Evolutionary conservation across 257 asterid genomes (phyloP), one percentile per base, ranked within the genome.

Genomic region (Ocimum tenuiflorum): DNA sequence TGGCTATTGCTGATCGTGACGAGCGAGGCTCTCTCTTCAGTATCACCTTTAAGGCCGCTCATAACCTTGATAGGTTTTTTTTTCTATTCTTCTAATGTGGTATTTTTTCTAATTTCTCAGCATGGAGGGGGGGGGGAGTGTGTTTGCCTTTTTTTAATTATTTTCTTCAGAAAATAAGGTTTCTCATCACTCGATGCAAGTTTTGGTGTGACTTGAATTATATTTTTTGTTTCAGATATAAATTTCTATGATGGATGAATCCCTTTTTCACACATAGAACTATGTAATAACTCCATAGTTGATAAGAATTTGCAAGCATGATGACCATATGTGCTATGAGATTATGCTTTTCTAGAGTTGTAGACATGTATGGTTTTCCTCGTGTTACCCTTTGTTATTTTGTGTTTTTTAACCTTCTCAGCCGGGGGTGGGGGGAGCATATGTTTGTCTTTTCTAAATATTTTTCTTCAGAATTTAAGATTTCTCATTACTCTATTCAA

Each of bases 1-100:
- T 94, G 97, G 87, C 91, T 7, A 81, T 94, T 74, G 91, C 91
- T 66, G 99, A 94, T 63, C 88, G 95, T 12, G 90, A 90, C 59
- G 85, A 83, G 43, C 95, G 92, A 1, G 99, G 99, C 67, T 94
- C 99, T 43, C 79, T 80, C 68, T 94, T 94, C 79, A 70, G 74
- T 52, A 57, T 94, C 72, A 90, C 96, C 77, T 88, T 94, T 64
- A 79, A 83, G 83, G 92, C 97, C 67, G 89, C 83, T 84, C 95
- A 88, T 80, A 89, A 85, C 82, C 96, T 90, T 73, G 99, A 94
- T 71, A 88, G 96, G 99, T 94, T 53, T 69, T 70, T n/a, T 45
- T 54, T 73, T 63, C 51, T 22, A 13, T 71, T 67, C 54, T 51
- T 63, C 65, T 14, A 19, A 22, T 43, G 64, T 65, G 59, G 64